Conservation (phyloP, 257 asterid genomes). For the Scutellaria galericulata region DNA sequence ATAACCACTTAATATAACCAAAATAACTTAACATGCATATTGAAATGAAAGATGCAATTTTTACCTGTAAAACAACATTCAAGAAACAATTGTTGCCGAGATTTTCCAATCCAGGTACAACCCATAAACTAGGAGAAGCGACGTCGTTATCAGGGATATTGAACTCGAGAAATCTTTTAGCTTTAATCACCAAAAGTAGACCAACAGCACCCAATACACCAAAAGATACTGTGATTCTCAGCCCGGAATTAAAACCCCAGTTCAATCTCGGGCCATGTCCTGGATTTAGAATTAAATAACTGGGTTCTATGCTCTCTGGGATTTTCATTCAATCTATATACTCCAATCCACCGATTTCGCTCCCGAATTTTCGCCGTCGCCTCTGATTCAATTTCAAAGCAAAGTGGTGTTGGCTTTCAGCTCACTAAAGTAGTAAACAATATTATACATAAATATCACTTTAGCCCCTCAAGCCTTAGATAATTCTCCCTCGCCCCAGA, state of each 20-base stretch:
- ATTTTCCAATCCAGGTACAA: constrained; percentile 82
- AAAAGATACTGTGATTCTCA: constrained; percentile 53
- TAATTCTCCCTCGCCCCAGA: too few species aligned
- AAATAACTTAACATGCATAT: not conserved
- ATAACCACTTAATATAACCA: constrained; percentile 12
- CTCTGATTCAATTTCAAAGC: not conserved
- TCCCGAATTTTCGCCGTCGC: constrained; percentile 22
- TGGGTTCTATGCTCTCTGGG: constrained; percentile 38
- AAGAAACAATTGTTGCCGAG: constrained; percentile 88
- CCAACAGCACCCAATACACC: constrained; percentile 67
- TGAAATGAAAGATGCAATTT: not conserved
- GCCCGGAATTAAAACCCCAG: constrained; percentile 48
- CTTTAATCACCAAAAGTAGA: constrained; percentile 48
- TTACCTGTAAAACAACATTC: constrained; percentile 92
- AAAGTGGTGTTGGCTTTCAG: not conserved
- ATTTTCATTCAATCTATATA: constrained; percentile 45
- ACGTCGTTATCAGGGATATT: constrained; percentile 30
- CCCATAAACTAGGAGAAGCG: constrained; percentile 45
- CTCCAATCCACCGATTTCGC: not conserved
- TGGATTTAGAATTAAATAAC: constrained; percentile 42
- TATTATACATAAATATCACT: too few species aligned
- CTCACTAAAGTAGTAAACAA: too few species aligned
- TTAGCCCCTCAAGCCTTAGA: too few species aligned
- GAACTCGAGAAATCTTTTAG: constrained; percentile 42
- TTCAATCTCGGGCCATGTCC: constrained; percentile 41